These are phyloP conservation scores for Hypoxylon perforatum DNA, from an alignment of 495 filamentous ascomycete species.

Conservation along the genomic window DNA sequence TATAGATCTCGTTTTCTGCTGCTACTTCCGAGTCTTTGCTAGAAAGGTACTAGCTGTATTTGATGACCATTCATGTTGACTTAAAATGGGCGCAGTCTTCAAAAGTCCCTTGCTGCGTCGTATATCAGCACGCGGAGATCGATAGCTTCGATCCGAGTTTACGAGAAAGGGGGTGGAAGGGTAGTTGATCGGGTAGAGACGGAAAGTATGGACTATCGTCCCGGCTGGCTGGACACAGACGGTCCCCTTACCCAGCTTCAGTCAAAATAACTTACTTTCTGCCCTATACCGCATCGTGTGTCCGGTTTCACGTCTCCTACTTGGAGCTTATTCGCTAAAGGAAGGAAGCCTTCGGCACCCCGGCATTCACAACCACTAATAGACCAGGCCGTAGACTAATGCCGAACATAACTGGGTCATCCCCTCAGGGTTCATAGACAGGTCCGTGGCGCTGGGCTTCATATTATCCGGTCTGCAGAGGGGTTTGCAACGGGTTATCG, in stretches of 20 bases:
- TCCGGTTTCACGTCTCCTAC: background rate
- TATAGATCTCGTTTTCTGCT: background rate
- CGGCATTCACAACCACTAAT: slow-evolving; percentile 3
- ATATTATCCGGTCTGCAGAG: slow-evolving; percentile 12
- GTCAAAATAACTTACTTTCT: slow-evolving; percentile 10
- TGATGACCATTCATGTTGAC: background rate
- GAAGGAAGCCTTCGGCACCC: slow-evolving; percentile 6
- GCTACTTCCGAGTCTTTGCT: background rate
- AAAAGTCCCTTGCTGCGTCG: background rate
- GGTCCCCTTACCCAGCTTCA: background rate
- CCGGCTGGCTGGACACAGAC: background rate
- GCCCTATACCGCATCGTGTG: slow-evolving; percentile 1
- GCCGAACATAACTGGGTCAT: background rate
- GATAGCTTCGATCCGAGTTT: background rate
- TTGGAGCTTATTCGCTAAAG: slow-evolving; percentile 6
- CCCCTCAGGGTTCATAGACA: slow-evolving; percentile 8
- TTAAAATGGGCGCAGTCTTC: background rate
- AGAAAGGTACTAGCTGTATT: background rate
- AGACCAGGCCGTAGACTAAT: slow-evolving; percentile 3
- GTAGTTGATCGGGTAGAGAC: background rate
- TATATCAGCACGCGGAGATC: background rate
- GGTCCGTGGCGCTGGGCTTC: slow-evolving; percentile 30
- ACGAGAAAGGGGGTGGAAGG: background rate
- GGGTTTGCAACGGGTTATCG: background rate
- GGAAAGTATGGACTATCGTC: background rate